phyloP scores from a whole-genome alignment of 2,329 filamentous ascomycete species.

The Cladosporium velox region DNA sequence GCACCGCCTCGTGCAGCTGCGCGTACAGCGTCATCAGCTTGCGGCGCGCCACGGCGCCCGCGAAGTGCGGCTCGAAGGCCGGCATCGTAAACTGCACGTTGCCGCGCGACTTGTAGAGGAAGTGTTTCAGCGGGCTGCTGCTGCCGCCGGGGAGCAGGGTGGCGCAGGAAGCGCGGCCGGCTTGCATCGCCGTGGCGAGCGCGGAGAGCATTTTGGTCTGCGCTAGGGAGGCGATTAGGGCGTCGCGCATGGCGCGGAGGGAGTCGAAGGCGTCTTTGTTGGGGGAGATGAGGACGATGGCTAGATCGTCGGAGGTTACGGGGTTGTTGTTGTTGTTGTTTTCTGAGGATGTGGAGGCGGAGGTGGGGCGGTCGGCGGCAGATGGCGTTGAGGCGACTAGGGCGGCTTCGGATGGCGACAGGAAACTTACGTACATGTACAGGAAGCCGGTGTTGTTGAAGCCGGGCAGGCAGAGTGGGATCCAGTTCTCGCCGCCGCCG shows the following conservation, averaged over 20 bases:
- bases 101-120: conserved; percentile 89
- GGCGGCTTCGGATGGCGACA: conserved; percentile 53
- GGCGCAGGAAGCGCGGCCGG: conserved; percentile 69
- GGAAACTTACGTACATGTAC: conserved; percentile 99
- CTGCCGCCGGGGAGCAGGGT: conserved; percentile 70
- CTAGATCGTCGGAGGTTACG: conserved; percentile 63
- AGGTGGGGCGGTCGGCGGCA: conserved; percentile 21
- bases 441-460: conserved; percentile 97
- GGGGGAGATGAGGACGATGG: conserved; percentile 86
- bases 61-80: conserved; percentile 70
- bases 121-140: conserved; percentile 77
- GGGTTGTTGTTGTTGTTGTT: neutral
- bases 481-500: conserved; percentile 95
- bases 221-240: conserved; percentile 68
- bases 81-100: conserved; percentile 98
- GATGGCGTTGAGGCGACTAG: conserved; percentile 5
- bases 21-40: conserved; percentile 82
- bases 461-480: conserved; percentile 89
- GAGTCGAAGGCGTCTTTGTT: conserved; percentile 94
- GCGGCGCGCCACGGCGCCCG: conserved; percentile 30
- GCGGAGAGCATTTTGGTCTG: conserved; percentile 73
- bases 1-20: conserved; percentile 79
- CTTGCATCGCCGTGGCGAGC: conserved; percentile 70
- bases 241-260: conserved; percentile 70
- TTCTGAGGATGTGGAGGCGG: neutral